A percentile compares a stretch with the other conserved stretches of the same genome.
Conservation (phyloP, 176 grass and related monocot genomes). For the Lolium multiflorum region DNA sequence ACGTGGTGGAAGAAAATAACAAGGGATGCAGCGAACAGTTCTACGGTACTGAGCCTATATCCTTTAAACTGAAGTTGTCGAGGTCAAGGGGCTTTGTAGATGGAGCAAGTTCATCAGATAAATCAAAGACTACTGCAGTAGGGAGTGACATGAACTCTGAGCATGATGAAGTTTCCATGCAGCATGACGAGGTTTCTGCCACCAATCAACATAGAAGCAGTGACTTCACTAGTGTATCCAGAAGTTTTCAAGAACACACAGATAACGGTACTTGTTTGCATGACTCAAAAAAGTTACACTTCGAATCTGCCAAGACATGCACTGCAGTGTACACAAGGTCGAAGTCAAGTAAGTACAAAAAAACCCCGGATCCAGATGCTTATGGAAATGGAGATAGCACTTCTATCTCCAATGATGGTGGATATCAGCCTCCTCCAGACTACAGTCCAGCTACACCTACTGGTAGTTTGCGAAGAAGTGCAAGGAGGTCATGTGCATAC, state of each 20-base stretch:
- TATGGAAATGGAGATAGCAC: conserved; percentile 69
- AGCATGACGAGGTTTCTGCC: conserved; percentile 52
- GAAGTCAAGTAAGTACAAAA: conserved; percentile 60
- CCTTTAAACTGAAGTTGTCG: conserved; percentile 63
- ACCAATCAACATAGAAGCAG: conserved; percentile 49
- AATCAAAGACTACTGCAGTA: conserved; percentile 47
- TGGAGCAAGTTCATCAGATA: conserved; percentile 49
- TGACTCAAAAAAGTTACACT: conserved; percentile 54
- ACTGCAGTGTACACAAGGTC: conserved; percentile 86
- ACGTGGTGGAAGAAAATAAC: conserved; percentile 41
- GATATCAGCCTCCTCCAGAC: conserved; percentile 56
- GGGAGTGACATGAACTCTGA: conserved; percentile 33
- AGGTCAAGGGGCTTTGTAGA: conserved; percentile 66
- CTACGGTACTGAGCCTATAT: conserved; percentile 46
- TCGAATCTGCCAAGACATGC: conserved; percentile 56
- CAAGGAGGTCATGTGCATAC: conserved; percentile 49
- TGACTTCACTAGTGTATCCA: conserved; percentile 43
- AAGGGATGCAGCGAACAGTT: conserved; percentile 35
- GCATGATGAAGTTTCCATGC: conserved; percentile 40
- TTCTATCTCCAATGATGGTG: conserved; percentile 72
- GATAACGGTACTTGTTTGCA: conserved; percentile 38
- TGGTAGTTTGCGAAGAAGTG: conserved; percentile 55
- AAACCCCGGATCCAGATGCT: conserved; percentile 57
- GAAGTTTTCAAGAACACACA: conserved; percentile 42
- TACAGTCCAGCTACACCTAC: conserved; percentile 56